Percentiles rank a stretch among this genome's conserved stretches.
Conservation (phyloP, 176 grass and related monocot genomes). For the Triticum monococcum region DNA sequence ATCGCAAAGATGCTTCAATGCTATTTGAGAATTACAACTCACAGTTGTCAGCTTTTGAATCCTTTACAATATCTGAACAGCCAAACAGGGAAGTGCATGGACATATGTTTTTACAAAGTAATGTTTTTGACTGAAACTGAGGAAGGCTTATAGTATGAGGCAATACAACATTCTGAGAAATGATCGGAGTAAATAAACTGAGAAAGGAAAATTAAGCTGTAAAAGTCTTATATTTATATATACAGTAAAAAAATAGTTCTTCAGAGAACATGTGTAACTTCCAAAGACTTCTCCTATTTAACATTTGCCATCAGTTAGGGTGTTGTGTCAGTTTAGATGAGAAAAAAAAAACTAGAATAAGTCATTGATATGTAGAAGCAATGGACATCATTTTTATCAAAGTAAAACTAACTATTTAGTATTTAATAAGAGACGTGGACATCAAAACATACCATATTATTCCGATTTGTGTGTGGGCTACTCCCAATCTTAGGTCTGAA, state of each 20-base stretch:
- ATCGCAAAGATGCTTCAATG: not conserved
- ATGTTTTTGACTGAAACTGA: not conserved
- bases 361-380: slow-evolving; percentile 19
- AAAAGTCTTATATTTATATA: not conserved
- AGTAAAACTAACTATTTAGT: not conserved
- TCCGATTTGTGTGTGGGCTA: slow-evolving; percentile 67
- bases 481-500: slow-evolving; percentile 97
- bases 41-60: not conserved
- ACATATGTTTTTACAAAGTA: not conserved
- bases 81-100: not conserved
- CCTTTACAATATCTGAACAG: not conserved
- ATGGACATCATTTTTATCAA: slow-evolving; percentile 7
- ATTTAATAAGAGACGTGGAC: slow-evolving; percentile 25
- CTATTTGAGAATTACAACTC: slow-evolving; percentile 18
- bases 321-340: not conserved
- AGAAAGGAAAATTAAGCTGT: not conserved
- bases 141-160: slow-evolving; percentile 6
- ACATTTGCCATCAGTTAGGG: not conserved
- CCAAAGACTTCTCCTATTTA: not conserved
- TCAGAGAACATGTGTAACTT: not conserved
- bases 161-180: not conserved
- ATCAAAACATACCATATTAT: slow-evolving; percentile 68
- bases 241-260: slow-evolving; percentile 9
- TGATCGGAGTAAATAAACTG: not conserved
- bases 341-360: not conserved